phyloP scores from a whole-genome alignment of 139 green algal species.

The Chlamydomonas urium region DNA sequence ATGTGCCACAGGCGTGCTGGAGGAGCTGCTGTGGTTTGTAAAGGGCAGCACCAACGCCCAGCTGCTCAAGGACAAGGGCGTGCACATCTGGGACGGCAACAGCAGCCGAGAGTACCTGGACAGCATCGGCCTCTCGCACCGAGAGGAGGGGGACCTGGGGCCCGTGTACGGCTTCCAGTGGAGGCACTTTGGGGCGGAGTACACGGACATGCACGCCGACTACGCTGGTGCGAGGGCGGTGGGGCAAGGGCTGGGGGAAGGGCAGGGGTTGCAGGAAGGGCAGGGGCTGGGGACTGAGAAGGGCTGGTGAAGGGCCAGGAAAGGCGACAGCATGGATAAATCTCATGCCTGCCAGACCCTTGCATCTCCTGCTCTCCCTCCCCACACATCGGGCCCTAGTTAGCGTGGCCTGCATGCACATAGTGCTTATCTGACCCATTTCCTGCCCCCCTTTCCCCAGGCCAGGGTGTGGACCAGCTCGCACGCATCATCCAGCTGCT shows the following conservation, averaged over 20 bases:
- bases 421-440: background rate
- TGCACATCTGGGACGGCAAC: constrained; percentile 99
- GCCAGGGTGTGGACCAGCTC: constrained; percentile 94
- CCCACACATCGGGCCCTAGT: too few species aligned
- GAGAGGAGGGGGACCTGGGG: constrained; percentile 72
- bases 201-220: constrained; percentile 94
- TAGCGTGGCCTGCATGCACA: too few species aligned
- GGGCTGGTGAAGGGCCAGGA: too few species aligned
- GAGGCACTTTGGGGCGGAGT: constrained; percentile 96
- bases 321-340: too few species aligned
- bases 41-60: constrained; percentile 81
- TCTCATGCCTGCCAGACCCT: too few species aligned
- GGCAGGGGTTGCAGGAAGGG: background rate
- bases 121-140: constrained; percentile 11
- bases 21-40: constrained; percentile 99
- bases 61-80: constrained; percentile 65
- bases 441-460: too few species aligned
- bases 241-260: background rate
- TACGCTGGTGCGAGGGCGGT: constrained; percentile 64
- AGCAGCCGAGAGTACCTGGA: constrained; percentile 57
- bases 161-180: constrained; percentile 99
- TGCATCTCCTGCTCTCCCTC: too few species aligned
- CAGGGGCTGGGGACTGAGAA: too few species aligned
- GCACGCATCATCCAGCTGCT: constrained; percentile 86
- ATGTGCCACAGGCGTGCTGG: constrained; percentile 79